Percentiles rank a stretch among this genome's conserved stretches.
phyloP scores from a whole-genome alignment of 306 rosid genomes.

The Prosopis cineraria region DNA sequence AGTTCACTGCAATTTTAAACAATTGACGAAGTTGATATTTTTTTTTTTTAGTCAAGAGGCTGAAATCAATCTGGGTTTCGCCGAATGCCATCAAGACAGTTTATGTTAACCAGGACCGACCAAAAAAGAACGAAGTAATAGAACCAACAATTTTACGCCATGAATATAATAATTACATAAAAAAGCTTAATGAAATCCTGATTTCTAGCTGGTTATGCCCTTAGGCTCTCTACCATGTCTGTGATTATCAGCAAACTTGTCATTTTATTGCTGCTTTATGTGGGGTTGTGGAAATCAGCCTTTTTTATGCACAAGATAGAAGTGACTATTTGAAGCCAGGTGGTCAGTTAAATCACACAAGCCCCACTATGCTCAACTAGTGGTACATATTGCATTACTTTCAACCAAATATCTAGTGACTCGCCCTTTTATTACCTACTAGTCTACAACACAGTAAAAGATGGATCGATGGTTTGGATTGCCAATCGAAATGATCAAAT shows the following conservation, averaged over 20 bases:
- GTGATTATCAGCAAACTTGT: not conserved
- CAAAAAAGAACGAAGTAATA: too few species aligned
- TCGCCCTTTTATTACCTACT: not conserved
- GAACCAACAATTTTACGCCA: too few species aligned
- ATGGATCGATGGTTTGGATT: not conserved
- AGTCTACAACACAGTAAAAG: not conserved
- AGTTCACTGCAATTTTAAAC: too few species aligned
- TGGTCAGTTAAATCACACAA: not conserved
- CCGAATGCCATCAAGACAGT: too few species aligned
- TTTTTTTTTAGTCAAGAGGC: too few species aligned
- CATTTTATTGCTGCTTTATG: not conserved
- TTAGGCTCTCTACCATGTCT: not conserved
- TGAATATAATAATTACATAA: not conserved
- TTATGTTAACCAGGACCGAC: too few species aligned
- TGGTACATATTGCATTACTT: not conserved
- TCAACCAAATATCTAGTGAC: not conserved
- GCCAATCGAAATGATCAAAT: not conserved
- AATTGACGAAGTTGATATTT: too few species aligned
- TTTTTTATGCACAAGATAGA: not conserved
- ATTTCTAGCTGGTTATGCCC: not conserved
- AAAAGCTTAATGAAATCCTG: not conserved
- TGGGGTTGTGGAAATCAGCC: not conserved
- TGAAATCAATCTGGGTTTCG: too few species aligned
- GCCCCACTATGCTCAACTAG: not conserved
- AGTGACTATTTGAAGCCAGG: not conserved